Evolutionary conservation across 805 yeast genomes (phyloP).

Genomic region (Saccharomycopsis vini): DNA sequence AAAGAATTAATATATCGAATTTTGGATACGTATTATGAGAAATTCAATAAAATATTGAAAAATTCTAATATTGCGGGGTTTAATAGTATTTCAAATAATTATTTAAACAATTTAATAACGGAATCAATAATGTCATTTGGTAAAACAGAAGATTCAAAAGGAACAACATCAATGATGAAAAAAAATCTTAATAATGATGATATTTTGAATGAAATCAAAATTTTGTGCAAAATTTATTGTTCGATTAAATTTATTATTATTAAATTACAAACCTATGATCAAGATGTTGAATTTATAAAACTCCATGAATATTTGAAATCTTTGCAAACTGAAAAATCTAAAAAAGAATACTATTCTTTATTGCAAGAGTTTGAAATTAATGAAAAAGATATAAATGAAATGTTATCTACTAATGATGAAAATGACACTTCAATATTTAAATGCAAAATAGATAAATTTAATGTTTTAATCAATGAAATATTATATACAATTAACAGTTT

Average conservation of each 20-base stretch:
- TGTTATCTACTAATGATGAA: background rate
- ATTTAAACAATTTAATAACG: constrained; percentile 12
- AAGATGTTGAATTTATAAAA: constrained; percentile 12
- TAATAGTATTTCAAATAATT: constrained; percentile 3
- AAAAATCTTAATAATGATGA: background rate
- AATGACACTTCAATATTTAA: constrained; percentile 8
- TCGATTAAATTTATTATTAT: constrained; percentile 12
- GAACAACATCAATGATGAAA: background rate
- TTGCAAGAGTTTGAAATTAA: background rate
- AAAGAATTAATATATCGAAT: constrained; percentile 4
- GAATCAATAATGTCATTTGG: constrained; percentile 10
- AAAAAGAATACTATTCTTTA: background rate
- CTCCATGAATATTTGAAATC: constrained; percentile 1
- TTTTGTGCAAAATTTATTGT: constrained; percentile 14
- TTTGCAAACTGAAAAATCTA: background rate
- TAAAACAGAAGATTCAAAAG: background rate
- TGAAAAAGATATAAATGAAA: background rate
- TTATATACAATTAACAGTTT: constrained; percentile 8
- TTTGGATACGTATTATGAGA: constrained; percentile 10
- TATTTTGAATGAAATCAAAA: constrained; percentile 11
- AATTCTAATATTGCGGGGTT: constrained; percentile 1
- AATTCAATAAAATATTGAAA: constrained; percentile 6
- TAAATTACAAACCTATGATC: constrained; percentile 10
- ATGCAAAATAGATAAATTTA: constrained; percentile 3
- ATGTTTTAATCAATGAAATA: constrained; percentile 5